Conservation (phyloP, 176 grass and related monocot species). For the Rhynchospora pubera region DNA sequence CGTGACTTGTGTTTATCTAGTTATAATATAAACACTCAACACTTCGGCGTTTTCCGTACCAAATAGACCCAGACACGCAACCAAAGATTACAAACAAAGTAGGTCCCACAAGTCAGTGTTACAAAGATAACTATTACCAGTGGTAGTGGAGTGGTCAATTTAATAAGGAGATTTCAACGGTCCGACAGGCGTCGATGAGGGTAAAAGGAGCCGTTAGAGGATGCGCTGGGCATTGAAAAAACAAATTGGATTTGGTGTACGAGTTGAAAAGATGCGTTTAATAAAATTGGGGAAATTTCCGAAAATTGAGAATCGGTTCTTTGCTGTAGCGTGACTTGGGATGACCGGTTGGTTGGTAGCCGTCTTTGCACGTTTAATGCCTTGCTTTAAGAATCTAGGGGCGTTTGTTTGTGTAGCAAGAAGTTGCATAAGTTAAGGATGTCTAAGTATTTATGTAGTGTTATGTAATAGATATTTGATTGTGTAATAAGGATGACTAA, state of each 20-base stretch:
- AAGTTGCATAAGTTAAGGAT: too few species aligned
- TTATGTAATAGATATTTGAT: too few species aligned
- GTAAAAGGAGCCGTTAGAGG: conserved; percentile 2
- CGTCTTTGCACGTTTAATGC: not conserved
- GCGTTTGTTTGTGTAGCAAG: too few species aligned
- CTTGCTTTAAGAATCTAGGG: not conserved
- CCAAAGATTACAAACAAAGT: not conserved
- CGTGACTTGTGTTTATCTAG: not conserved
- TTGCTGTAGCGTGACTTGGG: conserved; percentile 6
- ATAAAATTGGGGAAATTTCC: not conserved
- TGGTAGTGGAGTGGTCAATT: not conserved
- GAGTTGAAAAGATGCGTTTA: not conserved
- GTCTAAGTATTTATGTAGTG: too few species aligned
- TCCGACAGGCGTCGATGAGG: not conserved
- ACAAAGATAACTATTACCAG: not conserved
- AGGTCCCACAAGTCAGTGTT: not conserved
- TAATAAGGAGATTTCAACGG: not conserved
- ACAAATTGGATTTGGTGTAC: not conserved
- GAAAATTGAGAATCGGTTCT: not conserved
- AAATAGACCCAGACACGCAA: not conserved
- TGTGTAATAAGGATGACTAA: too few species aligned
- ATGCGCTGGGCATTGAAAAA: not conserved
- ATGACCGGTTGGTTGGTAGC: not conserved
- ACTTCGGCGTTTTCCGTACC: not conserved
- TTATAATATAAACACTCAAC: not conserved